Conservation (phyloP, 2,329 filamentous ascomycete genomes). For the Ophiocordyceps sinensis region DNA sequence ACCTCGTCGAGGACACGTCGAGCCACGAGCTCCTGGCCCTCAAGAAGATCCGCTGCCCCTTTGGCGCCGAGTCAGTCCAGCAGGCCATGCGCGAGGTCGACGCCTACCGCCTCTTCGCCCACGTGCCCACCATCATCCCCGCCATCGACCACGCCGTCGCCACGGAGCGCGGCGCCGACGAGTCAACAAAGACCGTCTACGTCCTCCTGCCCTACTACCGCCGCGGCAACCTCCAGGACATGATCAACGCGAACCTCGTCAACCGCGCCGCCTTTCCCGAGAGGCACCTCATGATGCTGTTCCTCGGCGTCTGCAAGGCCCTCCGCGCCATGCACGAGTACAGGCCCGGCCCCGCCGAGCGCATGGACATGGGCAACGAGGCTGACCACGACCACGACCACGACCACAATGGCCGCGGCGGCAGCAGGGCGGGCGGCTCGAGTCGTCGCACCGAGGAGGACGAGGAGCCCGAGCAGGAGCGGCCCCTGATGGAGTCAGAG, state of each 20-base stretch:
- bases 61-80: slow-evolving; percentile 89
- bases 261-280: slow-evolving; percentile 89
- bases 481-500: slow-evolving; percentile 72
- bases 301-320: slow-evolving; percentile 81
- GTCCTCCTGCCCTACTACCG: slow-evolving; percentile 92
- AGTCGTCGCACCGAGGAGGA: background rate
- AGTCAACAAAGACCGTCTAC: slow-evolving; percentile 79
- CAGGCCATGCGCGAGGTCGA: slow-evolving; percentile 95
- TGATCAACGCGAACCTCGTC: slow-evolving; percentile 96
- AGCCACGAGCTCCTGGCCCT: slow-evolving; percentile 79
- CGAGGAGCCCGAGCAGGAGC: slow-evolving; percentile 46
- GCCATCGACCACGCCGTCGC: slow-evolving; percentile 71
- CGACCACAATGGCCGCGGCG: slow-evolving; percentile 10
- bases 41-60: slow-evolving; percentile 98
- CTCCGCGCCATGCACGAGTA: slow-evolving; percentile 88
- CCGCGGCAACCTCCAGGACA: slow-evolving; percentile 88
- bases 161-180: slow-evolving; percentile 51
- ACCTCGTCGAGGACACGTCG: slow-evolving; percentile 85
- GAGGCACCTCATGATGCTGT: slow-evolving; percentile 72
- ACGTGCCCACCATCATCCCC: slow-evolving; percentile 74
- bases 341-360: slow-evolving; percentile 30
- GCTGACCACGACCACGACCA: slow-evolving; percentile 17
- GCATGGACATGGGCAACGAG: slow-evolving; percentile 36
- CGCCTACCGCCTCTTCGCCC: slow-evolving; percentile 80
- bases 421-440: background rate